Conservation (phyloP, 2,329 filamentous ascomycete species). For the Harringtonia aguacate region DNA sequence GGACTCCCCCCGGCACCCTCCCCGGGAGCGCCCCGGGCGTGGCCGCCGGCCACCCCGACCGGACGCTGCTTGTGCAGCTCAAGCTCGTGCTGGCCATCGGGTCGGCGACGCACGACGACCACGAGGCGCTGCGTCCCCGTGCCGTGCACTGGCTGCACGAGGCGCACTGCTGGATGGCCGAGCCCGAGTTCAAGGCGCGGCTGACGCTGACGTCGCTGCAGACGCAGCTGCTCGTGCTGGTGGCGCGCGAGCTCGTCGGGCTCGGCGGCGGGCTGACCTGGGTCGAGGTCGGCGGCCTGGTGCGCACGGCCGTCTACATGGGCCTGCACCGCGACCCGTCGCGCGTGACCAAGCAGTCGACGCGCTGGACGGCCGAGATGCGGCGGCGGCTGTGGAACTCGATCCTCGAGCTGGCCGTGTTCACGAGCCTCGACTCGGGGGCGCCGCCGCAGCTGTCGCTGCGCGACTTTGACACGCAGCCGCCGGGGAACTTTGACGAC, state of each 20-base stretch:
- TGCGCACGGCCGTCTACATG: constrained; percentile 36
- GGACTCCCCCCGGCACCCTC: no score
- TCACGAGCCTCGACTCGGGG: constrained; percentile 32
- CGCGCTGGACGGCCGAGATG: constrained; percentile 30
- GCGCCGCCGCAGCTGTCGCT: constrained; percentile 31
- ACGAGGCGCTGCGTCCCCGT: constrained; percentile 27
- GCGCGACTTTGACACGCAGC: constrained; percentile 34
- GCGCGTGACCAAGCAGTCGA: constrained; percentile 21
- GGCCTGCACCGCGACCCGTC: constrained; percentile 38
- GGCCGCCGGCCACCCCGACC: constrained; percentile 15
- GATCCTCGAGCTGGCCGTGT: constrained; percentile 34
- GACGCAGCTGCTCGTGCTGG: constrained; percentile 36
- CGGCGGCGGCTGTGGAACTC: constrained; percentile 41
- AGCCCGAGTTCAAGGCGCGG: constrained; percentile 34
- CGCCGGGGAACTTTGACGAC: constrained; percentile 39
- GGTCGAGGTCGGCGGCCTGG: constrained; percentile 29
- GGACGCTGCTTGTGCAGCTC: constrained; percentile 36
- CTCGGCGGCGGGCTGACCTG: constrained; percentile 34
- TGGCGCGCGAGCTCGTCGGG: constrained; percentile 32
- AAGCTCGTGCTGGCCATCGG: constrained; percentile 43
- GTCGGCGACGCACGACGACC: constrained; percentile 32
- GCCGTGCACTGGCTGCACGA: constrained; percentile 42
- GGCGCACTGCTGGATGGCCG: constrained; percentile 35
- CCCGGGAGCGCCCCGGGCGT: no score
- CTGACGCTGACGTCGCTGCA: constrained; percentile 39